Percentiles rank a stretch among this genome's conserved stretches.
Evolutionary conservation across 768 basidiomycete genomes (phyloP).

Genomic region (Suillus tomentosus): DNA sequence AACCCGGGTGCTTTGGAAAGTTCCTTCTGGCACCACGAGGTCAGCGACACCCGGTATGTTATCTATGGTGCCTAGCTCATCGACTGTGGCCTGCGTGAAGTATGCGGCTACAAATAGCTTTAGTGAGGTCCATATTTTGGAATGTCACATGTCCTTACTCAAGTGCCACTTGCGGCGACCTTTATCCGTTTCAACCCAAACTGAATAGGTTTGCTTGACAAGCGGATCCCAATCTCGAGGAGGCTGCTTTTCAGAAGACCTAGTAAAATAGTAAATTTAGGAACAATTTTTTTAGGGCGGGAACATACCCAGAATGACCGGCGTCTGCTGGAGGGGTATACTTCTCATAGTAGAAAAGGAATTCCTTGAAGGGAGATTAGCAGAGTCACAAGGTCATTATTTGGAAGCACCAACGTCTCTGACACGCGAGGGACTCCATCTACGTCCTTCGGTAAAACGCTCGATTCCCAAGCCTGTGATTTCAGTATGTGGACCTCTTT

Average conservation of each 20-base stretch:
- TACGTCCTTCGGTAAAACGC: slow-evolving; percentile 80
- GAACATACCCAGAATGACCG: slow-evolving; percentile 43
- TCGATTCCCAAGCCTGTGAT: slow-evolving; percentile 82
- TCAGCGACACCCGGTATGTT: slow-evolving; percentile 60
- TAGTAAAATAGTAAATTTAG: slow-evolving; percentile 22
- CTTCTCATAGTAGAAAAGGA: slow-evolving; percentile 84
- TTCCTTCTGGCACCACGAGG: slow-evolving; percentile 63
- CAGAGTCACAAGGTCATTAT: slow-evolving; percentile 6
- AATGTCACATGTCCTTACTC: slow-evolving; percentile 47
- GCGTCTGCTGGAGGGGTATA: slow-evolving; percentile 52
- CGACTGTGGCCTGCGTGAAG: slow-evolving; percentile 76
- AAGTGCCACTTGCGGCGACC: slow-evolving; percentile 82
- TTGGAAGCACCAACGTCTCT: slow-evolving; percentile 59
- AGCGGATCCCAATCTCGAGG: slow-evolving; percentile 66
- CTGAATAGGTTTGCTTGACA: slow-evolving; percentile 85
- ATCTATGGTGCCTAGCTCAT: slow-evolving; percentile 71
- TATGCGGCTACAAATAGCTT: slow-evolving; percentile 61
- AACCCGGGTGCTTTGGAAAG: slow-evolving; percentile 69
- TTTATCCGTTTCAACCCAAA: slow-evolving; percentile 66
- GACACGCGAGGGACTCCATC: slow-evolving; percentile 83
- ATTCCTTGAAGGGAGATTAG: slow-evolving; percentile 55
- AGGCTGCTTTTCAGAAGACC: slow-evolving; percentile 49
- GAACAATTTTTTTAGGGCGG: not conserved
- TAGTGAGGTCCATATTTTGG: not conserved
- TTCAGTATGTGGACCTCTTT: slow-evolving; percentile 71